Conservation (phyloP, 2,329 filamentous ascomycete species). For the Delphinella strobiligena region DNA sequence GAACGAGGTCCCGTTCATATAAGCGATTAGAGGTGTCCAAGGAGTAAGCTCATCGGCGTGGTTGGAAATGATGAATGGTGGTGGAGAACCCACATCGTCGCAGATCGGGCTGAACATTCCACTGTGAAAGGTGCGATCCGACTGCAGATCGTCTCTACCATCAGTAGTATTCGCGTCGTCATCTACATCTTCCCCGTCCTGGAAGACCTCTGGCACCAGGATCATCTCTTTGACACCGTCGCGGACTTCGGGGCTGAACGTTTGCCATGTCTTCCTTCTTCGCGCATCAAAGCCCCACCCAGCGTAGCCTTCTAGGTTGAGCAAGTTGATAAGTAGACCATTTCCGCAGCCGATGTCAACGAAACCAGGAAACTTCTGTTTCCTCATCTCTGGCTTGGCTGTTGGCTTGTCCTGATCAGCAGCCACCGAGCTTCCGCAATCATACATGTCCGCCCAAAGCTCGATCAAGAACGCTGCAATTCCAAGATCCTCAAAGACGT, state of each 20-base stretch:
- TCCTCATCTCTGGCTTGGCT: no score
- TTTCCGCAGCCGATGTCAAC: conserved; percentile 96
- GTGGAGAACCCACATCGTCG: conserved; percentile 18
- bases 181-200: neutral
- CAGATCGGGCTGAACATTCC: conserved; percentile 59
- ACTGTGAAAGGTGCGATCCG: conserved; percentile 30
- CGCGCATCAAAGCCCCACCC: conserved; percentile 92
- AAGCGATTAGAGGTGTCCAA: conserved; percentile 85
- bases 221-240: conserved; percentile 45
- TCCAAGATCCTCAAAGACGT: conserved; percentile 86
- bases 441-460: conserved; percentile 79
- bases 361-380: conserved; percentile 62
- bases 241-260: conserved; percentile 46
- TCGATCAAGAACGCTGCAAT: conserved; percentile 91
- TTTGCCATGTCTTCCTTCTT: conserved; percentile 70
- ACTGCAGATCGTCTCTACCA: conserved; percentile 2
- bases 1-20: conserved; percentile 65
- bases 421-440: conserved; percentile 1
- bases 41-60: conserved; percentile 92
- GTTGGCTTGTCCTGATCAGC: no score
- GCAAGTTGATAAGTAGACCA: conserved; percentile 73
- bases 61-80: conserved; percentile 91
- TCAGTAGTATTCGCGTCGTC: neutral
- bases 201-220: conserved; percentile 44
- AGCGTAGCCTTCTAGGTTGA: conserved; percentile 65